Conservation (phyloP, 305 asterid genomes). For the Fraxinus platypoda region DNA sequence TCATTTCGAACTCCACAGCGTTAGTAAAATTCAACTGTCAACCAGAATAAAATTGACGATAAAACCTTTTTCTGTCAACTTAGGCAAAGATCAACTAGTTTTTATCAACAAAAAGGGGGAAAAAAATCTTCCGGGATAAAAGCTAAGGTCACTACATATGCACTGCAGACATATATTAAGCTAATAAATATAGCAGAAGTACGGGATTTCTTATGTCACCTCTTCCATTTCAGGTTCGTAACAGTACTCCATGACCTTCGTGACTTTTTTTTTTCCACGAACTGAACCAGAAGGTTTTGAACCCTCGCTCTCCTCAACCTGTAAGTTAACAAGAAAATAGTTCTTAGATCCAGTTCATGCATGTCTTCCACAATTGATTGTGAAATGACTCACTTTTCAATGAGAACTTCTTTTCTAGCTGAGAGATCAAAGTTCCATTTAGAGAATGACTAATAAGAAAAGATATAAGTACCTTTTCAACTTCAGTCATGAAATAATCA, state of each 20-base stretch:
- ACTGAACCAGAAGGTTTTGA: slow-evolving; percentile 59
- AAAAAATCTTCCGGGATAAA: slow-evolving; percentile 12
- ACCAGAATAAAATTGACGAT: background rate
- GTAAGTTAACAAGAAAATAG: slow-evolving; percentile 15
- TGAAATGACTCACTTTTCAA: background rate
- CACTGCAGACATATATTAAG: slow-evolving; percentile 6
- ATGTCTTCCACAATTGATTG: slow-evolving; percentile 10
- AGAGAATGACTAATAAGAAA: slow-evolving; percentile 4
- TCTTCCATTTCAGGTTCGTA: slow-evolving; percentile 99
- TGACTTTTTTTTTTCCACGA: slow-evolving; percentile 60
- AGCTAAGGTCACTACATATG: background rate
- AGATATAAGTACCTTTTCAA: slow-evolving; percentile 65
- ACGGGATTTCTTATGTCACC: slow-evolving; percentile 44
- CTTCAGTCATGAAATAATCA: slow-evolving; percentile 98
- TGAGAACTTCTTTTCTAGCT: background rate
- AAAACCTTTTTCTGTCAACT: background rate
- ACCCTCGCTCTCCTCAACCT: slow-evolving; percentile 72
- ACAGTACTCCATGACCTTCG: slow-evolving; percentile 81
- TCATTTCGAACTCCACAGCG: background rate
- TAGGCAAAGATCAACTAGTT: background rate
- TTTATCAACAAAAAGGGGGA: background rate
- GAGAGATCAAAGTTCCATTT: background rate
- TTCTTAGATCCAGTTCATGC: slow-evolving; percentile 13
- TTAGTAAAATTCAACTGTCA: background rate
- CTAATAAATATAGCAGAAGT: slow-evolving; percentile 12